These are phyloP conservation scores for Paramecium bursaria DNA, from an alignment of 73 alveolate species.

Conservation along the genomic window DNA sequence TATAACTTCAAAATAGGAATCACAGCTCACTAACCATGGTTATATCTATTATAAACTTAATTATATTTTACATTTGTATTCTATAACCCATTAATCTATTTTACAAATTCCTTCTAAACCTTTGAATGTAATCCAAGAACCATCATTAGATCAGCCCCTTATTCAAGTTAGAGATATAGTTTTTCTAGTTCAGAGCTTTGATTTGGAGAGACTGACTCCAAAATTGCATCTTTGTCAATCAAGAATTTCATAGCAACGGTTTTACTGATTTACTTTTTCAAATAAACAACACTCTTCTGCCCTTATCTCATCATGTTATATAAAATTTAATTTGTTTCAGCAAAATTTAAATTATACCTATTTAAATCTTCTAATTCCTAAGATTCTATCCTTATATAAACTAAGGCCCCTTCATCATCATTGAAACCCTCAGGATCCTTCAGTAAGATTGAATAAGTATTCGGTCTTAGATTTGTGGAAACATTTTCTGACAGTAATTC, in stretches of 20 bases:
- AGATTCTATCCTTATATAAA: conserved; percentile 26
- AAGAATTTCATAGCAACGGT: conserved; percentile 23
- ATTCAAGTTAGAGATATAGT: conserved; percentile 11
- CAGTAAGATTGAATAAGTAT: background rate
- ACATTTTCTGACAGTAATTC: background rate
- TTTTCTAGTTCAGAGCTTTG: conserved; percentile 29
- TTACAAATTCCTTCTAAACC: background rate
- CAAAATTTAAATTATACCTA: background rate
- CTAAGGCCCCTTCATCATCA: conserved; percentile 55
- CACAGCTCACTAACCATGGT: conserved; percentile 32
- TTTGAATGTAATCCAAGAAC: conserved; percentile 28
- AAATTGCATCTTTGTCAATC: background rate
- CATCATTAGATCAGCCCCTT: conserved; percentile 12
- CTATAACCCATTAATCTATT: background rate
- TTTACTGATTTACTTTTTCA: conserved; percentile 18
- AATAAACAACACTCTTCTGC: background rate
- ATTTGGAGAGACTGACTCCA: conserved; percentile 14
- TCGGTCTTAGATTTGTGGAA: background rate
- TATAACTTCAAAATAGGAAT: background rate
- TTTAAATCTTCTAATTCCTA: background rate
- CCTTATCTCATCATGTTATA: conserved; percentile 41
- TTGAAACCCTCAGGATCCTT: conserved; percentile 56
- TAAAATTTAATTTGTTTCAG: conserved; percentile 15
- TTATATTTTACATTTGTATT: background rate
- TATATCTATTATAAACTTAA: background rate